Evolutionary conservation across 2,329 filamentous ascomycete genomes (phyloP).

Genomic region (Capronia epimyces): DNA sequence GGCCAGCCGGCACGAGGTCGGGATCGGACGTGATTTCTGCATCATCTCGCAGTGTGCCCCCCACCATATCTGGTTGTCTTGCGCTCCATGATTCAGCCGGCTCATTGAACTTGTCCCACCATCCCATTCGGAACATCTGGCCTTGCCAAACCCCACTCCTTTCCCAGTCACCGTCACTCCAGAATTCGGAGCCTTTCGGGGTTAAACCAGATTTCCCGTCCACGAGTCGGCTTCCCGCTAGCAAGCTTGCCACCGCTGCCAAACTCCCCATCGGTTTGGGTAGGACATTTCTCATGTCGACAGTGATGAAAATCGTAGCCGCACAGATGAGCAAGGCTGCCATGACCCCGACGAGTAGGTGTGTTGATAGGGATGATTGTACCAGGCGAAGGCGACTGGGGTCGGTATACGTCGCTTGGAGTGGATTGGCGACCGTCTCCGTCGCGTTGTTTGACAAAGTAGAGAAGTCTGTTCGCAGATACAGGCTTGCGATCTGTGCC

Average conservation of each 20-base stretch:
- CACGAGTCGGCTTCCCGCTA: conserved; percentile 21
- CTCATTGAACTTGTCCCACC: conserved; percentile 20
- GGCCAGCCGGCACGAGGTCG: not conserved
- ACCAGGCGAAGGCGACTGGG: conserved; percentile 12
- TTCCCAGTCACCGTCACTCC: conserved; percentile 21
- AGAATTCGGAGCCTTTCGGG: conserved; percentile 20
- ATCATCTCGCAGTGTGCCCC: too few relatives aligned
- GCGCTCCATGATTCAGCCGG: conserved; percentile 10
- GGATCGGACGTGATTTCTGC: not conserved
- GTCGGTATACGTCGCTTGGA: conserved; percentile 13
- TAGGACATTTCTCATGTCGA: conserved; percentile 21
- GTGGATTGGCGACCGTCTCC: conserved; percentile 14
- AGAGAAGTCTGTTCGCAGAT: conserved; percentile 15
- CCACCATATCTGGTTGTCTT: not conserved
- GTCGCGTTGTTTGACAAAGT: conserved; percentile 19
- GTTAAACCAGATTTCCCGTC: conserved; percentile 16
- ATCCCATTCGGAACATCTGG: conserved; percentile 24
- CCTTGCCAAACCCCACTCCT: conserved; percentile 21
- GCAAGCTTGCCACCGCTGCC: conserved; percentile 20
- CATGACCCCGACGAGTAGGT: conserved; percentile 20
- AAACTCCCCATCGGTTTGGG: conserved; percentile 21
- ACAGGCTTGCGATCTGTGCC: conserved; percentile 13
- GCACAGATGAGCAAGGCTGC: conserved; percentile 17
- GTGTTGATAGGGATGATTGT: conserved; percentile 16
- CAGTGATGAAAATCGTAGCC: conserved; percentile 14